A percentile compares a stretch with the other conserved stretches of the same genome.
Conservation (phyloP, 176 grass and related monocot species). For the Juncus effusus region DNA sequence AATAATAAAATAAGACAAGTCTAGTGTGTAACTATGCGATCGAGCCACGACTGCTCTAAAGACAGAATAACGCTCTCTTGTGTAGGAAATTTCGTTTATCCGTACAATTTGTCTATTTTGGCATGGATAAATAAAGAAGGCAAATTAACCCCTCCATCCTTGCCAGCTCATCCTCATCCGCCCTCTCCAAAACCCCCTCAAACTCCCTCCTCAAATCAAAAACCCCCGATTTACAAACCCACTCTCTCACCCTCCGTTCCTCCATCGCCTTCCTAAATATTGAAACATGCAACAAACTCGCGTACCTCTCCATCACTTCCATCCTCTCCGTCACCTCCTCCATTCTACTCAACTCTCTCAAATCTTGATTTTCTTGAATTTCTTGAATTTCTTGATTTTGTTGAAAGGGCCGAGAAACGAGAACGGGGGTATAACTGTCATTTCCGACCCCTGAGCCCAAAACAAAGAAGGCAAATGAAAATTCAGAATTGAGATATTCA, state of each 20-base stretch:
- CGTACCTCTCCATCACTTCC: constrained; percentile 77
- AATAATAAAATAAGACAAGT: too few relatives aligned
- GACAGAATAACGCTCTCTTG: too few relatives aligned
- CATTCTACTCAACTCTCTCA: constrained; percentile 31
- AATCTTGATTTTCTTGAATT: constrained; percentile 24
- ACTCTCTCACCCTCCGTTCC: constrained; percentile 51
- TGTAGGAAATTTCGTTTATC: too few relatives aligned
- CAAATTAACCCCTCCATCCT: constrained; percentile 80
- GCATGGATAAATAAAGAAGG: too few relatives aligned
- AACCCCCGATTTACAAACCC: constrained; percentile 58
- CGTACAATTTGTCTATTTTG: too few relatives aligned
- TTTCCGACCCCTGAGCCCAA: constrained; percentile 52
- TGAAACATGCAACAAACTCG: constrained; percentile 84
- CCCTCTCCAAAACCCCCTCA: constrained; percentile 62
- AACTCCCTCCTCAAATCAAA: constrained; percentile 91
- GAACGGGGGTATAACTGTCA: constrained; percentile 71
- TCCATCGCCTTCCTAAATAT: constrained; percentile 84
- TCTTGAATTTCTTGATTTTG: constrained; percentile 26
- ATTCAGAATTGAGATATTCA: too few relatives aligned
- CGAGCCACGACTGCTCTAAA: too few relatives aligned
- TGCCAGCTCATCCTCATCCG: constrained; percentile 66
- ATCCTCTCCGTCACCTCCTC: constrained; percentile 61
- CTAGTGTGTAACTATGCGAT: too few relatives aligned
- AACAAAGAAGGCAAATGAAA: constrained; percentile 8
- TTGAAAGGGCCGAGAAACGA: constrained; percentile 81